phyloP scores from a whole-genome alignment of 345 rosid species.

The Hibiscus tridactylites region DNA sequence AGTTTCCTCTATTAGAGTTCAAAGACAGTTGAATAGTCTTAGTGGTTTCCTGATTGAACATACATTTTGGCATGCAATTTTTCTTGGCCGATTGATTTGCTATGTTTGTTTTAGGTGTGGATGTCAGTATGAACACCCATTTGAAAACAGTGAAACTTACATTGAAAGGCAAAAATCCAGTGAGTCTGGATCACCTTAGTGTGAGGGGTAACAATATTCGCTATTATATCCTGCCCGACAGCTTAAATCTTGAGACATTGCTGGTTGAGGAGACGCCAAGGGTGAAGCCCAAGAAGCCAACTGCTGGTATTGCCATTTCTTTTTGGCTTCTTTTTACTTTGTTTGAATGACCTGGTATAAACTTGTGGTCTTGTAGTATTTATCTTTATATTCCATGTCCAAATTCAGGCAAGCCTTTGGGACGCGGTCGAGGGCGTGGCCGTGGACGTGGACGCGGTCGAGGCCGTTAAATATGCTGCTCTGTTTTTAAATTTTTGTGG shows the following conservation, averaged over 20 bases:
- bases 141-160: slow-evolving; percentile 88
- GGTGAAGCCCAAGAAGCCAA: slow-evolving; percentile 93
- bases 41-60: not conserved
- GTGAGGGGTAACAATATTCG: slow-evolving; percentile 94
- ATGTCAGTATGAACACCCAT: slow-evolving; percentile 97
- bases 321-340: not conserved
- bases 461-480: slow-evolving; percentile 50
- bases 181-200: slow-evolving; percentile 82
- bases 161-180: slow-evolving; percentile 86
- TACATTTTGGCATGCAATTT: not conserved
- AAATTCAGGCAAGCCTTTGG: slow-evolving; percentile 70
- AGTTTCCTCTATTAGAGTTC: not conserved
- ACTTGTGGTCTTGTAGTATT: not conserved
- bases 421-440: slow-evolving; percentile 85
- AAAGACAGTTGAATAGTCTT: not conserved
- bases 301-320: slow-evolving; percentile 51
- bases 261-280: slow-evolving; percentile 93
- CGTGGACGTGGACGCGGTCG: slow-evolving; percentile 91
- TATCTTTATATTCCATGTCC: slow-evolving; percentile 4
- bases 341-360: not conserved
- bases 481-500: slow-evolving; percentile 15
- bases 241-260: slow-evolving; percentile 92
- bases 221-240: slow-evolving; percentile 95
- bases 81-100: not conserved
- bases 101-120: slow-evolving; percentile 57